Base-by-base conservation (phyloP, 805 yeast genomes). In the Candida germanica region DNA sequence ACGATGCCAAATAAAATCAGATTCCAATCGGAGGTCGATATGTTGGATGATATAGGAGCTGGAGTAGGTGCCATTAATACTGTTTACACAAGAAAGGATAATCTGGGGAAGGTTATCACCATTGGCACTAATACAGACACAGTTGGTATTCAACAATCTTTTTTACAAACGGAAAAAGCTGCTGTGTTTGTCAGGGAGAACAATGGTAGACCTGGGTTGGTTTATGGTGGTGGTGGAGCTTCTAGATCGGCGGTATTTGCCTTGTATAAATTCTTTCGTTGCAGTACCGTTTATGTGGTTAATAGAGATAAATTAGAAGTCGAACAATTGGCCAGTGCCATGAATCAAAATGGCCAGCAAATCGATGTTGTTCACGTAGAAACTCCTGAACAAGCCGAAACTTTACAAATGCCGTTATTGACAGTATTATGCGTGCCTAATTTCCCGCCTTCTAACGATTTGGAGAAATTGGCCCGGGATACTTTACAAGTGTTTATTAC, bases 201-300 rank as follows among this genome's bases (percentile, higher is more conserved):
- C 36, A 41, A 40, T 10, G 40, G 40, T 5, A 40, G 31, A n/a
- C 53, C 59, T 1, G 64, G 63, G 6, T 41, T 59, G 40, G 62
- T 59, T 0, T 59, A 58, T 35, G 63, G 65, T 5, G 64, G 64
- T 5, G 65, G 65, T 9, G 65, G 65, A 8, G 64, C 65, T 10
- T 54, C 59, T 27, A 46, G 64, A 20, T 54, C 61, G 6, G 64
- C 64, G 2, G 55, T 59, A 5, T 58, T 50, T 31, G 58, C 63
- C 3, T 49, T 59, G 31, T 39, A 51, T 24, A 36, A 48, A 29
- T 54, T 44, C 29, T 46, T 58, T 39, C 51, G 48, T 6, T 58
- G 65, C 34, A 22, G 50, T 23, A 42, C 39, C 16, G 46, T 59
- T 11, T 59, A 59, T 37, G 50, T 59, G 21, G 51, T 59, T 11